A percentile compares a stretch with the other conserved stretches of the same genome.
Conservation (phyloP, 306 rosid genomes). For the Fragaria iinumae region DNA sequence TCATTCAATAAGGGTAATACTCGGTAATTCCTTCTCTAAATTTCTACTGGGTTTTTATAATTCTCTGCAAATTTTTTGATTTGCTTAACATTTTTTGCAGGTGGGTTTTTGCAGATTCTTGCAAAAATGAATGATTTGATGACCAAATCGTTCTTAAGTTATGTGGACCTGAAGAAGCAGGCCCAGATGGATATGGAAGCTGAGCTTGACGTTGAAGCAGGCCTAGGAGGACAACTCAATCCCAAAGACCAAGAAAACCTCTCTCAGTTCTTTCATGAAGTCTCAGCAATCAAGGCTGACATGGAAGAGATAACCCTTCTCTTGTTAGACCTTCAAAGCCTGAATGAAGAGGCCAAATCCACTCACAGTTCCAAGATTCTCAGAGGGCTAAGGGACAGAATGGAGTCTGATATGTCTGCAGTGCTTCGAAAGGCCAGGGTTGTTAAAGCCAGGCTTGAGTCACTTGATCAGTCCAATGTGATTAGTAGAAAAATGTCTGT, state of each 20-base stretch:
- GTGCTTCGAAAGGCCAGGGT: conserved; percentile 70
- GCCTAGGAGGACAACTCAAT: conserved; percentile 40
- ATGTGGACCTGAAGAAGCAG: conserved; percentile 83
- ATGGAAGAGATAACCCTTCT: conserved; percentile 95
- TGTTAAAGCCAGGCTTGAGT: conserved; percentile 57
- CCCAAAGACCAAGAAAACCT: conserved; percentile 68
- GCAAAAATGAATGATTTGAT: conserved; percentile 90
- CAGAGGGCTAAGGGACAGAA: conserved; percentile 73
- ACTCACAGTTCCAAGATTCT: conserved; percentile 83
- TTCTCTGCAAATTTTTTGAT: background rate
- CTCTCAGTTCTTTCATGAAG: conserved; percentile 69
- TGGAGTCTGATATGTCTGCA: conserved; percentile 72
- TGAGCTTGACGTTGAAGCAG: conserved; percentile 57
- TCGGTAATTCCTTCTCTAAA: conserved; percentile 16
- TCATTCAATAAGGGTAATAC: conserved; percentile 43
- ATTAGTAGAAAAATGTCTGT: conserved; percentile 49
- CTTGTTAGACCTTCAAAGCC: conserved; percentile 71
- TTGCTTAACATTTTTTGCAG: conserved; percentile 16
- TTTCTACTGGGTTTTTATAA: background rate
- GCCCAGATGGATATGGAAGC: conserved; percentile 57
- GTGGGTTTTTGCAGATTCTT: conserved; percentile 35
- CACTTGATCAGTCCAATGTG: conserved; percentile 62
- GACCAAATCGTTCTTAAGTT: conserved; percentile 88
- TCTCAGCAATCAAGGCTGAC: conserved; percentile 57
- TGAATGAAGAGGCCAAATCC: conserved; percentile 73